Base-by-base conservation (phyloP, 2,329 filamentous ascomycete genomes). In the Cercospora sesami region DNA sequence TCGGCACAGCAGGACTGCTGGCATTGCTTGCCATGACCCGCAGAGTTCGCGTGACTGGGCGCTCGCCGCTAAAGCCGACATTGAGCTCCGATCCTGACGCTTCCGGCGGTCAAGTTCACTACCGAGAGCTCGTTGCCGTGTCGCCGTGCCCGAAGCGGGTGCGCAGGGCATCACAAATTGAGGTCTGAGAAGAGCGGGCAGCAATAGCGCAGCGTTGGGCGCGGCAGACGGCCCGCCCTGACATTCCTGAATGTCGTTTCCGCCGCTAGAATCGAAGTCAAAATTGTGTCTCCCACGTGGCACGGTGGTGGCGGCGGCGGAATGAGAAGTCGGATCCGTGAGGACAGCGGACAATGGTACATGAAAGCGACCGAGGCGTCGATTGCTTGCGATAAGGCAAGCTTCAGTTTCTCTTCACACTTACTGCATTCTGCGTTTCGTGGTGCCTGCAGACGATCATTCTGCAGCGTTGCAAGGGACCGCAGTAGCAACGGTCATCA, bases 11-110 rank as follows among this genome's bases (percentile, higher is more conserved):
- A 58, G 61, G 67, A 69, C 72, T 60, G 45, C 70, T 69, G 67
- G 70, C 69, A 69, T 73, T 63, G 33, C 70, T 69, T 68, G 70
- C 74, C 74, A 75, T 76, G 18, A 63, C 68, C 63, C 59, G 59
- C 66, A 67, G 61, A 58, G 62, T 64, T 57, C 28, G 45, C 28
- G 62, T 64, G 53, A 26, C 23, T 30, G 26, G 16, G 48, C 31
- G 30, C 45, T 51, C 45, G 45, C 45, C 45, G 45, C 61, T 63
- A 64, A 57, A 31, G 48, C 62, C 62, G 62, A 64, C 62, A 64
- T 64, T 55, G 62, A 64, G 62, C 48, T 33, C 30, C 62, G 23
- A 26, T n/a, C n/a, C 21, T 58, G 16, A 58, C 12, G 53, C 53
- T 30, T 30, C 26, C 53, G n/a, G 53, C 53, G 23, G 30, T n/a